A percentile compares a stretch with the other conserved stretches of the same genome.
phyloP scores from a whole-genome alignment of 192 early-diverging fungal genomes.

The Jimgerdemannia flammicorona region DNA sequence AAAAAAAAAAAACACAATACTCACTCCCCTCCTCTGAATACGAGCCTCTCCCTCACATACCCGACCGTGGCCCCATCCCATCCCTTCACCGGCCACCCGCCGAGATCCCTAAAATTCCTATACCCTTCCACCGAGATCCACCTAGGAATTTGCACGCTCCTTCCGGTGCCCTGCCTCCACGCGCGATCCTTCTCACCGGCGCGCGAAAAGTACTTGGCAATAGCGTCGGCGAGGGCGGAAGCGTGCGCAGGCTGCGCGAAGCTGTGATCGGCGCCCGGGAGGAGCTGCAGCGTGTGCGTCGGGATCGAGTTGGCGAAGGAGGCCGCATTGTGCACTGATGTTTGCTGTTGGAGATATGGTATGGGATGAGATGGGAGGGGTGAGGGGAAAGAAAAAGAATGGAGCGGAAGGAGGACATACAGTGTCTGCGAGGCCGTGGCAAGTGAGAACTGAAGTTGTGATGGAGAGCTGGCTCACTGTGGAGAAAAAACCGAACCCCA shows the following conservation, averaged over 20 bases:
- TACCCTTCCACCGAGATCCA: slow-evolving; percentile 49
- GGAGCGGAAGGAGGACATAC: not conserved
- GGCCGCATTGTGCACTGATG: slow-evolving; percentile 41
- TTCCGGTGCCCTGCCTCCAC: not conserved
- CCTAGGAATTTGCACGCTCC: slow-evolving; percentile 26
- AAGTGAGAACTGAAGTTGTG: not conserved
- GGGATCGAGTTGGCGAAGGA: slow-evolving; percentile 30
- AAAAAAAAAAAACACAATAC: not conserved
- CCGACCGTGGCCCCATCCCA: slow-evolving; percentile 28
- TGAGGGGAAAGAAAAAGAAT: not conserved
- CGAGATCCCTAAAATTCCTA: slow-evolving; percentile 53
- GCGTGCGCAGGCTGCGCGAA: slow-evolving; percentile 23
- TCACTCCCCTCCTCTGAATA: slow-evolving; percentile 52
- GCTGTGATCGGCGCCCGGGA: slow-evolving; percentile 44
- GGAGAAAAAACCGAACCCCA: not conserved
- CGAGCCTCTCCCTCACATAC: slow-evolving; percentile 45
- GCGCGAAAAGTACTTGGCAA: slow-evolving; percentile 31
- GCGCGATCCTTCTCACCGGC: slow-evolving; percentile 12
- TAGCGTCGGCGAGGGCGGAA: slow-evolving; percentile 29
- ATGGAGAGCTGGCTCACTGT: not conserved
- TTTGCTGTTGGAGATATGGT: slow-evolving; percentile 20
- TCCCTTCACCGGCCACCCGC: slow-evolving; percentile 41
- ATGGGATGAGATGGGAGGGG: not conserved
- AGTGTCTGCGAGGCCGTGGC: not conserved
- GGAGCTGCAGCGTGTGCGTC: slow-evolving; percentile 38